Evolutionary conservation across 495 filamentous ascomycete genomes (phyloP).

Genomic region (Diplogelasinospora grovesii): DNA sequence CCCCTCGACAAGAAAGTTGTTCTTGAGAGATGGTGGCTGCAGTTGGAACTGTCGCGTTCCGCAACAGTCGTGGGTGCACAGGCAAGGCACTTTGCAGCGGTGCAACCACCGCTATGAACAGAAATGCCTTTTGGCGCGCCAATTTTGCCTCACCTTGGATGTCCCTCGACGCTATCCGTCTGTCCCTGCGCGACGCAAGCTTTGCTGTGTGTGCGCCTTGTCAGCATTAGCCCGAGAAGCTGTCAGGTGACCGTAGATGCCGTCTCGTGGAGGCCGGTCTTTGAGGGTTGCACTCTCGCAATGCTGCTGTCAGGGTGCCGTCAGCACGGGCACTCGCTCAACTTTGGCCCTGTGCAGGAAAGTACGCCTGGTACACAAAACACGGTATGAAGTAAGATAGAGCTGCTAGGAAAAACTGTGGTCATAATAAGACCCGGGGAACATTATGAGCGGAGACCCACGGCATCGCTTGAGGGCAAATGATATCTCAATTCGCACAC

Average conservation of each 20-base stretch:
- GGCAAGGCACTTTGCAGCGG: conserved; percentile 18
- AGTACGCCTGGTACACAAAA: conserved; percentile 7
- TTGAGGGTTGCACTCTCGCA: background rate
- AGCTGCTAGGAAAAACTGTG: conserved; percentile 9
- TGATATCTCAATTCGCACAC: no score
- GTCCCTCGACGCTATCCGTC: background rate
- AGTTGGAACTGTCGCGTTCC: conserved; percentile 17
- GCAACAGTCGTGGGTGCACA: no score
- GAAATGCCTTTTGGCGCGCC: conserved; percentile 9
- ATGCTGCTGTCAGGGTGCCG: conserved; percentile 14
- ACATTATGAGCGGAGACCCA: no score
- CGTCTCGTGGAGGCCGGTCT: no score
- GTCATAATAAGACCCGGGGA: no score
- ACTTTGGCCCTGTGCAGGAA: no score
- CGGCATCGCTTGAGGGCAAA: no score
- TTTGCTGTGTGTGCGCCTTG: no score
- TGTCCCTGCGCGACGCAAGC: background rate
- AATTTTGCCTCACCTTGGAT: background rate
- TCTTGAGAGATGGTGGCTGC: conserved; percentile 11
- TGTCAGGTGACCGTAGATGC: background rate
- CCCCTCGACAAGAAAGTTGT: conserved; percentile 1
- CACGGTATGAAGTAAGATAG: background rate
- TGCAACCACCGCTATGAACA: conserved; percentile 15
- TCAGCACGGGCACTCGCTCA: conserved; percentile 10
- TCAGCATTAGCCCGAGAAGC: no score